Percentiles rank a stretch among this genome's conserved stretches.
These are phyloP conservation scores for Rhodocollybia butyracea DNA, from an alignment of 768 basidiomycete species.

Conservation along the genomic window DNA sequence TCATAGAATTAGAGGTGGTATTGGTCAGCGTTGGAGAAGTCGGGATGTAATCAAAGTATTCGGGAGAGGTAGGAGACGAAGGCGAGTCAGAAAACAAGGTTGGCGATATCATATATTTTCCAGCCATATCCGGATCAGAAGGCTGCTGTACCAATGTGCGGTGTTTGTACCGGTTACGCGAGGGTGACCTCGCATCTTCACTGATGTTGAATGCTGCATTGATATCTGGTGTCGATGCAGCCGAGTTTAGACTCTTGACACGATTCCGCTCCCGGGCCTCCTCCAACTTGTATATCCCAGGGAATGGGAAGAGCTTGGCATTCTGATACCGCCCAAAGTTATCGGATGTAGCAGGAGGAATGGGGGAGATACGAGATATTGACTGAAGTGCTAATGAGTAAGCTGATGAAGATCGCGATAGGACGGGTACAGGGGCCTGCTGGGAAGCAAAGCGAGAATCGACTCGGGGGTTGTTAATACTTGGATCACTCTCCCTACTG, in stretches of 20 bases:
- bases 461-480: conserved; percentile 58
- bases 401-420: conserved; percentile 65
- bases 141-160: conserved; percentile 65
- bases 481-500: conserved; percentile 74
- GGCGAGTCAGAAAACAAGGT: conserved; percentile 34
- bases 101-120: conserved; percentile 48
- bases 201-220: conserved; percentile 39
- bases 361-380: conserved; percentile 66
- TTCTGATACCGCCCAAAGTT: conserved; percentile 74
- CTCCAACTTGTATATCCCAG: conserved; percentile 77
- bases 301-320: conserved; percentile 87
- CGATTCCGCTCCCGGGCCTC: conserved; percentile 42
- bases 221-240: conserved; percentile 48
- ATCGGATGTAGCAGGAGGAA: conserved; percentile 70
- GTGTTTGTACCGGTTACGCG: conserved; percentile 36
- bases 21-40: conserved; percentile 33
- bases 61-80: conserved; percentile 46
- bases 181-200: conserved; percentile 36
- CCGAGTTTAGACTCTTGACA: conserved; percentile 14
- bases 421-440: conserved; percentile 38
- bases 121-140: conserved; percentile 63
- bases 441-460: conserved; percentile 45
- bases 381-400: conserved; percentile 57
- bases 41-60: conserved; percentile 42
- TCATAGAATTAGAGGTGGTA: conserved; percentile 30